Evolutionary conservation across 306 rosid species (phyloP), one percentile per base, ranked within the genome.

Genomic region (Cicer chorassanicum): DNA sequence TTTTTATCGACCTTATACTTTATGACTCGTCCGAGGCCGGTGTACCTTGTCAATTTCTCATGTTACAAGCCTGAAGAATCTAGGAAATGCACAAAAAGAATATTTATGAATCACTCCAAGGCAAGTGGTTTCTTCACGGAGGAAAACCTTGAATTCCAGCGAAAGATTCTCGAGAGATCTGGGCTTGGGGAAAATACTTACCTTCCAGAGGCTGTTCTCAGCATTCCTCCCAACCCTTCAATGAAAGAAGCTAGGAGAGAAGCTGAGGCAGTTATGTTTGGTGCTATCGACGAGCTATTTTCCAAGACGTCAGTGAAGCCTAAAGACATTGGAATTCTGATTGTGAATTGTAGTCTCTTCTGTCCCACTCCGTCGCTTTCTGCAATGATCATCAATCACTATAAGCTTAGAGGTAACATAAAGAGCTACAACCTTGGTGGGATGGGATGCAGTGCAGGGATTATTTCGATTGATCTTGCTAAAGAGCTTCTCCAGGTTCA

Each of bases 381-480:
- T 2, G 93, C 97, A 0, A 89, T 89, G 96, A 82, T 92, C 51
- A 80, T 91, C 54, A 91, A 91, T 78, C 97, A 91, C 74, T 91
- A 91, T 82, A 90, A 89, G 89, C 89, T 89, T 69, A 77, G 96
- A 74, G 97, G 97, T 66, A 92, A 92, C 55, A 85, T 89, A 38
- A 73, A 67, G 75, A 89, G 96, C 80, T 87, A 85, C 49, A 92
- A 88, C 78, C 87, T 92, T 5, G 97, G 97, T 41, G 97, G 97
- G 70, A 92, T 92, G 96, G 96, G 97, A 53, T 92, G 96, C 80
- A 89, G 97, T 72, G 97, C 96, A 0, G 96, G 97, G 8, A 80
- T 92, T 34, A 87, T 92, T 61, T 89, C 97, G 4, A 85, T 92
- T 62, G 97, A 88, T 83, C 91, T 92, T 65, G 97, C 97, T 43